Conservation (phyloP, 2,329 filamentous ascomycete species). For the Cladophialophora yegresii region DNA sequence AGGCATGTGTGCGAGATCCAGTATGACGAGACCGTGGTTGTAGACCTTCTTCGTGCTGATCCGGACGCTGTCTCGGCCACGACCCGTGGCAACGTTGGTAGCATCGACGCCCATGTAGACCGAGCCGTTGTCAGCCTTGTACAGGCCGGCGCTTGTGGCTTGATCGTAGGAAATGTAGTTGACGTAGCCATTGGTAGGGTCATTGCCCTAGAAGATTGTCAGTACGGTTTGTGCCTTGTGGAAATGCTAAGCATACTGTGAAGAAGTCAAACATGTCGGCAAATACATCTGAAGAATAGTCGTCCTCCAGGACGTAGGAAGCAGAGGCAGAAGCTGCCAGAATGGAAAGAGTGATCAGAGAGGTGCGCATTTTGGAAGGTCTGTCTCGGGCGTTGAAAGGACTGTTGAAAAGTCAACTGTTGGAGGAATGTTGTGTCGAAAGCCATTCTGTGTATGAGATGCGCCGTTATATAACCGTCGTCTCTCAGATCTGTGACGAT, state of each 20-base stretch:
- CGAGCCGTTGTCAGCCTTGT: conserved; percentile 57
- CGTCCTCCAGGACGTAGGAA: conserved; percentile 50
- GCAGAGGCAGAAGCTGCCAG: conserved; percentile 35
- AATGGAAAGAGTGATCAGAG: conserved; percentile 23
- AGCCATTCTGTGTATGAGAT: conserved; percentile 17
- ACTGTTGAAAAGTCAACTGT: conserved; percentile 3
- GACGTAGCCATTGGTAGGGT: conserved; percentile 77
- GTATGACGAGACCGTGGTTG: conserved; percentile 67
- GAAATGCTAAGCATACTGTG: conserved; percentile 41
- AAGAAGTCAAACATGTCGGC: conserved; percentile 58
- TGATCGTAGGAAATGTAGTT: conserved; percentile 62
- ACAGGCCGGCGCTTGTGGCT: conserved; percentile 60
- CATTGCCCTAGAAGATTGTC: conserved; percentile 44
- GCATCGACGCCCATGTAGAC: conserved; percentile 72
- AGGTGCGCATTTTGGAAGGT: conserved; percentile 22
- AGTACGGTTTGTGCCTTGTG: not conserved
- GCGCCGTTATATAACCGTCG: conserved; percentile 19
- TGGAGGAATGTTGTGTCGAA: conserved; percentile 9
- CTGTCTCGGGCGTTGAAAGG: not conserved
- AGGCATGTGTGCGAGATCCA: conserved; percentile 74
- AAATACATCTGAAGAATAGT: conserved; percentile 52
- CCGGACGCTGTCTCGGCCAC: conserved; percentile 70
- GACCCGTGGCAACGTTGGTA: conserved; percentile 56
- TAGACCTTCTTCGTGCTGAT: conserved; percentile 67
- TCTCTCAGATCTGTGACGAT: conserved; percentile 1